These are phyloP conservation scores for Leptographium wingfieldii DNA, from an alignment of 2,329 filamentous ascomycete species.

Conservation along the genomic window DNA sequence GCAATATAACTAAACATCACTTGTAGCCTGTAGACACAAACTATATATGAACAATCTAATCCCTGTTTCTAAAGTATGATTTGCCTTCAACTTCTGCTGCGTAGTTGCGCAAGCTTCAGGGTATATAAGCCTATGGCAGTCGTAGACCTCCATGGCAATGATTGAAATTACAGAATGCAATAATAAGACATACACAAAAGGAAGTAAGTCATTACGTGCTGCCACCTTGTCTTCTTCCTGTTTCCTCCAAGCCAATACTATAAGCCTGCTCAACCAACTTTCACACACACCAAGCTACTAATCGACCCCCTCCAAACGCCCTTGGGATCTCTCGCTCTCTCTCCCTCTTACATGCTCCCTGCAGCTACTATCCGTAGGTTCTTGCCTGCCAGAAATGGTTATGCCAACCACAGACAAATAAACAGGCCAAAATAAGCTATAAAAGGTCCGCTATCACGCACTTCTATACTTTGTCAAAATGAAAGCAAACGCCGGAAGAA, in stretches of 20 bases:
- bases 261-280: not conserved
- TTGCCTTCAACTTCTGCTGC: too few relatives aligned
- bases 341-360: not conserved
- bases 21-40: too few relatives aligned
- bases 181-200: constrained; percentile 1
- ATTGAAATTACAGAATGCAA: not conserved
- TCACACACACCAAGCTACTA: not conserved
- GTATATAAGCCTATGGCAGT: not conserved
- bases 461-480: not conserved
- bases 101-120: not conserved
- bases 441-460: not conserved
- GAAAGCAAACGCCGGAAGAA: not conserved
- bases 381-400: not conserved
- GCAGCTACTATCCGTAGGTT: not conserved
- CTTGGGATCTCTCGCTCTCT: not conserved
- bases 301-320: not conserved
- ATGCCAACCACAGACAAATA: not conserved
- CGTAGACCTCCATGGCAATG: not conserved
- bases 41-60: not conserved
- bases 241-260: not conserved
- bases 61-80: too few relatives aligned
- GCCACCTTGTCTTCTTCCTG: not conserved
- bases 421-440: not conserved
- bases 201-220: not conserved
- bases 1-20: not conserved